Evolutionary conservation across 805 yeast species (phyloP).

Genomic region (Starmera quercuum): DNA sequence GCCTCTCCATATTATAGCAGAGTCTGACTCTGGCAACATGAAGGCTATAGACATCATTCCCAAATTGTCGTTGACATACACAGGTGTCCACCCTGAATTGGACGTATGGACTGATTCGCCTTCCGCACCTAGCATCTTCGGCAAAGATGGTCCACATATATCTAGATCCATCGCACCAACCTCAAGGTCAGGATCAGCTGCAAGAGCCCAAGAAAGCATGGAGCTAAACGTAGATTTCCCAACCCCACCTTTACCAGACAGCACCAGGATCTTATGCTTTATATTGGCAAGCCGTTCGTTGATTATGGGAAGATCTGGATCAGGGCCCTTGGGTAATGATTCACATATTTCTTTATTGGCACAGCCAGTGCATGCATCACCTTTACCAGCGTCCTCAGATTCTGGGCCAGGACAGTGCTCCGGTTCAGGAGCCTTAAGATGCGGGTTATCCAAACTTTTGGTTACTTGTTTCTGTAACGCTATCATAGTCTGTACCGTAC

Average conservation of each 20-base stretch:
- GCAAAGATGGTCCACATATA: slow-evolving; percentile 96
- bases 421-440: slow-evolving; percentile 68
- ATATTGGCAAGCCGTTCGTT: slow-evolving; percentile 55
- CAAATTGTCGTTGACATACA: slow-evolving; percentile 87
- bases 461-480: slow-evolving; percentile 1
- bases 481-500: too few species aligned
- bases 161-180: slow-evolving; percentile 97
- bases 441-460: slow-evolving; percentile 10
- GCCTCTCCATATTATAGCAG: slow-evolving; percentile 97
- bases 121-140: slow-evolving; percentile 87
- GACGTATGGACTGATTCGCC: slow-evolving; percentile 85
- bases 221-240: slow-evolving; percentile 96
- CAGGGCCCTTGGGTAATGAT: slow-evolving; percentile 87
- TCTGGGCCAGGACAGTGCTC: slow-evolving; percentile 99
- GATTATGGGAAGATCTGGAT: slow-evolving; percentile 81
- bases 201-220: slow-evolving; percentile 94
- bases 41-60: slow-evolving; percentile 95
- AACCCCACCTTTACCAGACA: slow-evolving; percentile 90
- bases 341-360: slow-evolving; percentile 90
- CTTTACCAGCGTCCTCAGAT: slow-evolving; percentile 86
- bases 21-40: slow-evolving; percentile 87
- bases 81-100: slow-evolving; percentile 93
- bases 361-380: slow-evolving; percentile 92
- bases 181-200: slow-evolving; percentile 59
- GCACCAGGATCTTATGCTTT: slow-evolving; percentile 76